Base-by-base conservation (phyloP, 2,329 filamentous ascomycete genomes). In the Daldinia sp. region DNA sequence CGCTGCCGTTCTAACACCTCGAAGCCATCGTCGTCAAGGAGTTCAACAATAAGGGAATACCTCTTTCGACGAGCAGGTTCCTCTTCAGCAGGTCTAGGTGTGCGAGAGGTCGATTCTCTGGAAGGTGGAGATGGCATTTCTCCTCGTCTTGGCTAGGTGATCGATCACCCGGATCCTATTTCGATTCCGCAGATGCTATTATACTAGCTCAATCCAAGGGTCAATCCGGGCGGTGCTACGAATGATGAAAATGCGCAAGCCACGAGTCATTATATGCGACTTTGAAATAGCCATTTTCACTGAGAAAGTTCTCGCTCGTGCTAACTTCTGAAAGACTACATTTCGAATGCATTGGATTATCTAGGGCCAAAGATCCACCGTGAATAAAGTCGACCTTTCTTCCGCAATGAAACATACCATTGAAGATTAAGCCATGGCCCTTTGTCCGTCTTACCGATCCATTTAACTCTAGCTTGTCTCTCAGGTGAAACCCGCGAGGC, bases 11-110 rank as follows among this genome's bases (percentile, higher is more conserved):
- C 53, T 3, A 18, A 1, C 10, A 59, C 48, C 6, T 23, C 46
- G 2, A 58, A 51, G 3, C 63, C 57, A 12, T 69, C 65, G 26
- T 64, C 65, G 35, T 68, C 63, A 2, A 66, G n/a, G 15, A 68
- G 9, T 26, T 71, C 68, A n/a, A 71, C 48, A 1, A 28, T 41
- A 2, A 71, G 41, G 6, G 68, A 71, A 13, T 69, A 71, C 42
- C 65, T 55, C 48, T 68, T 60, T 10, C 51, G 48, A 37, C 35
- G 67, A 37, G 13, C 2, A 15, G 15, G 41, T 12, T 65, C 65
- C n/a, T 39, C 42, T 9, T 57, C 62, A 4, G 39, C 13, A 2
- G 39, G 39, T n/a, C 60, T 37, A 1, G 56, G 53, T 18, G 26
- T 37, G 7, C 23, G 55, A 9, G 50, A 26, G 33, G 18, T 51